These are phyloP conservation scores for Exophiala lecanii-corni DNA, from an alignment of 2,329 filamentous ascomycete species.

Conservation along the genomic window DNA sequence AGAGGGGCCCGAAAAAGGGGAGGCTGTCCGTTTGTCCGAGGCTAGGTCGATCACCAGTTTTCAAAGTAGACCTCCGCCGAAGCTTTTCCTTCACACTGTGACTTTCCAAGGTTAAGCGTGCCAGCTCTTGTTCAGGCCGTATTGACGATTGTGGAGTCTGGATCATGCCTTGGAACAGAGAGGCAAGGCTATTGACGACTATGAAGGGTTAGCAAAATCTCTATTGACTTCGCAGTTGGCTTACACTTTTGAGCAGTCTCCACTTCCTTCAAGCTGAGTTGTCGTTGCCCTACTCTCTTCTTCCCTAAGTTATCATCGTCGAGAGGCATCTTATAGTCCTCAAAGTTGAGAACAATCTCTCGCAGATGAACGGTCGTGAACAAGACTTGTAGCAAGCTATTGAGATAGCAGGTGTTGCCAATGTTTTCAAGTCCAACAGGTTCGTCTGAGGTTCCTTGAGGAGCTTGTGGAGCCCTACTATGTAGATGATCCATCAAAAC, in stretches of 20 bases:
- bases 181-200: conserved; percentile 72
- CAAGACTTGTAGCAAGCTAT: conserved; percentile 92
- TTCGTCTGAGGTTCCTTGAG: conserved; percentile 46
- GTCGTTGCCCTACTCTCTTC: conserved; percentile 71
- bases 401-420: conserved; percentile 96
- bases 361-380: conserved; percentile 82
- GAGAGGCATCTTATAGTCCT: conserved; percentile 64
- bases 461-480: conserved; percentile 13
- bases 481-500: conserved; percentile 24
- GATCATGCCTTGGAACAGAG: conserved; percentile 67
- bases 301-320: conserved; percentile 58
- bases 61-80: conserved; percentile 42
- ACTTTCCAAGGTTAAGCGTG: conserved; percentile 70
- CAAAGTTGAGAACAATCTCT: conserved; percentile 72
- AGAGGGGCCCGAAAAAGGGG: conserved; percentile 18
- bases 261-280: conserved; percentile 56
- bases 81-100: conserved; percentile 51
- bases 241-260: conserved; percentile 67
- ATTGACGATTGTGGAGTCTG: conserved; percentile 58
- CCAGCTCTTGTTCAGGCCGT: conserved; percentile 69
- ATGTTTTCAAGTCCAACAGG: conserved; percentile 90
- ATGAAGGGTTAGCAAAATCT: conserved; percentile 24
- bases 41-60: conserved; percentile 24
- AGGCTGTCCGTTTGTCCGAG: conserved; percentile 21
- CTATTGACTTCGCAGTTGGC: conserved; percentile 32